Percentiles rank a stretch among this genome's conserved stretches.
phyloP scores from a whole-genome alignment of 306 rosid genomes.

The Sphenostylis stenocarpa region DNA sequence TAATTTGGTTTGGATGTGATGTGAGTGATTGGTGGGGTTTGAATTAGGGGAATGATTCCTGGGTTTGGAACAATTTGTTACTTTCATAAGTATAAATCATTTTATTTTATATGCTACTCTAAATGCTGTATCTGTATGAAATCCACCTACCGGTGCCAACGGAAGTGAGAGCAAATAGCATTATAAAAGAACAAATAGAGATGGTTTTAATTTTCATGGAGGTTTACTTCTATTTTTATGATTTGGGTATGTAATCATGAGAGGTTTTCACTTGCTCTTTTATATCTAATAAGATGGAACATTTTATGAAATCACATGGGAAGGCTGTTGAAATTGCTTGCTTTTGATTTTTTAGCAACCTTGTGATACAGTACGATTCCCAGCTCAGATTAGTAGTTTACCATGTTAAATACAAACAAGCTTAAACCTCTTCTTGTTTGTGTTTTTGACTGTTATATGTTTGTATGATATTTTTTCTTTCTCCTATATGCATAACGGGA shows the following conservation, averaged over 20 bases:
- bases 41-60: neutral
- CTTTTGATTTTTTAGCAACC: neutral
- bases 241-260: neutral
- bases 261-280: neutral
- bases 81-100: neutral
- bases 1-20: constrained; percentile 6
- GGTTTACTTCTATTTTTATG: neutral
- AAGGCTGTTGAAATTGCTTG: neutral
- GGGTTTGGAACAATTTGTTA: neutral
- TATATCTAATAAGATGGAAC: neutral
- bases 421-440: neutral
- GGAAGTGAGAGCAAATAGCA: neutral
- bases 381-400: neutral
- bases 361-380: neutral
- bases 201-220: neutral
- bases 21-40: neutral
- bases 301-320: neutral
- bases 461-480: neutral
- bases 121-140: neutral
- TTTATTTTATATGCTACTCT: neutral
- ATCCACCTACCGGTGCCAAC: neutral
- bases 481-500: neutral
- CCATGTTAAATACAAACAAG: neutral
- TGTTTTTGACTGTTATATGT: neutral
- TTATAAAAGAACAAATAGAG: neutral